phyloP scores from a whole-genome alignment of 345 rosid genomes.

The Odontarrhena argentea region DNA sequence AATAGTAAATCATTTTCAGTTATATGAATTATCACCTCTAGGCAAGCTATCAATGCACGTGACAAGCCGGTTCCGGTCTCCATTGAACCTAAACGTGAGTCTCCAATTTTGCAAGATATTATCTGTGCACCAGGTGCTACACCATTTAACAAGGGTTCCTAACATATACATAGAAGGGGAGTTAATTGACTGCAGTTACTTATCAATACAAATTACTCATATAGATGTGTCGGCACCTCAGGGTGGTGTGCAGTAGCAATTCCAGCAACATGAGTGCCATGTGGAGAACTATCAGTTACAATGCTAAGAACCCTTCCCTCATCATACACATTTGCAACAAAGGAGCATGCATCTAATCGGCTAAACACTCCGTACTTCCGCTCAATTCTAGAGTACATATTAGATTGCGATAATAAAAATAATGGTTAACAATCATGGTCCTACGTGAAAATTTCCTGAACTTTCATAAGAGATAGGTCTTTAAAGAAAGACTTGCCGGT shows the following conservation, averaged over 20 bases:
- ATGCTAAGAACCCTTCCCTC: constrained; percentile 87
- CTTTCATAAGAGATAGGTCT: constrained; percentile 9
- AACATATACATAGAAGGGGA: constrained; percentile 31
- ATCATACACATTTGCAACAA: constrained; percentile 75
- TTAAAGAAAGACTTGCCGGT: constrained; percentile 51
- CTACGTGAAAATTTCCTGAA: neutral
- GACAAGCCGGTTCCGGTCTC: constrained; percentile 97
- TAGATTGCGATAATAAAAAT: constrained; percentile 13
- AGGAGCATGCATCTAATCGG: constrained; percentile 93
- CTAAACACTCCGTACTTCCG: constrained; percentile 87
- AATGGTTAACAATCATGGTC: constrained; percentile 4
- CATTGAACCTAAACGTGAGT: constrained; percentile 90
- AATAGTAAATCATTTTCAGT: constrained; percentile 9
- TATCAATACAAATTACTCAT: constrained; percentile 18
- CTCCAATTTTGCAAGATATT: constrained; percentile 98
- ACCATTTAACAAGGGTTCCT: constrained; percentile 95
- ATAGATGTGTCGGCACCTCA: constrained; percentile 54
- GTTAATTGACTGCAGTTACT: constrained; percentile 28
- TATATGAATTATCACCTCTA: constrained; percentile 60
- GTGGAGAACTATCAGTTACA: constrained; percentile 95
- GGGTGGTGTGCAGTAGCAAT: constrained; percentile 93
- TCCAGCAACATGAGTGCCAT: constrained; percentile 98
- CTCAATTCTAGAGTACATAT: constrained; percentile 61
- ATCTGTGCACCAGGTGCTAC: constrained; percentile 97
- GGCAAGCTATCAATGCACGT: constrained; percentile 85